A percentile compares a stretch with the other conserved stretches of the same genome.
Evolutionary conservation across 164 flowering plant genomes (phyloP).

Genomic region (Vitis cinerea): DNA sequence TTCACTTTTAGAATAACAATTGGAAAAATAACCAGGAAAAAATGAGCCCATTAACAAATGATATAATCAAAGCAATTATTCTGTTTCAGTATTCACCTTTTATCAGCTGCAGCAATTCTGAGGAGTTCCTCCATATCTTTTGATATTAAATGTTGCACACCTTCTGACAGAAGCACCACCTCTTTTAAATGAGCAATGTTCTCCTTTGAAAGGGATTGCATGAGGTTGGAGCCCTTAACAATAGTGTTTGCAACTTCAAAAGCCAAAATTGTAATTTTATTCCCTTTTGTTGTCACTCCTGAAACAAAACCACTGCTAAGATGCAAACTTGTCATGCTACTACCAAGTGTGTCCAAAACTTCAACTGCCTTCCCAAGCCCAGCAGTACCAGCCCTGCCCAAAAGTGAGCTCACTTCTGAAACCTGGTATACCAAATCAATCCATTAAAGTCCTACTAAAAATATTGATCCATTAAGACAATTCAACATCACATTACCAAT

Average conservation of each 20-base stretch:
- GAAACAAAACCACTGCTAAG: conserved; percentile 69
- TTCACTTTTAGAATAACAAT: background rate
- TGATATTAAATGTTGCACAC: conserved; percentile 70
- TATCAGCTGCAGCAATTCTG: conserved; percentile 84
- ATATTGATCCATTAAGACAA: background rate
- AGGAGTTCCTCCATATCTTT: conserved; percentile 75
- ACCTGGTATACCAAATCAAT: conserved; percentile 37
- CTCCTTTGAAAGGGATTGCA: conserved; percentile 82
- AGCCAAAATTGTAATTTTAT: conserved; percentile 71
- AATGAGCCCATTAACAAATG: background rate
- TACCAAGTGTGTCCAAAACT: conserved; percentile 88
- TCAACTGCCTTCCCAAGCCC: conserved; percentile 92
- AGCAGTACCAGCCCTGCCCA: conserved; percentile 81
- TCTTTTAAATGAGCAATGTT: conserved; percentile 71
- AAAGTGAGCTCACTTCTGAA: conserved; percentile 71
- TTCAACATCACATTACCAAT: background rate
- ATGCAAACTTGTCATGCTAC: conserved; percentile 83
- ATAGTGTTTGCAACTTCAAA: conserved; percentile 94
- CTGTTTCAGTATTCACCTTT: conserved; percentile 50
- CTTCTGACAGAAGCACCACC: conserved; percentile 76
- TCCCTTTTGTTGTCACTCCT: conserved; percentile 69
- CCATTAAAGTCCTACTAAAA: background rate
- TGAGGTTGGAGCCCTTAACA: conserved; percentile 79
- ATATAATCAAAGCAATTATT: background rate
- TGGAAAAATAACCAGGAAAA: background rate